Evolutionary conservation across 768 basidiomycete genomes (phyloP), one percentile per base, ranked within the genome.

Genomic region (Pulveroboletus sp.): DNA sequence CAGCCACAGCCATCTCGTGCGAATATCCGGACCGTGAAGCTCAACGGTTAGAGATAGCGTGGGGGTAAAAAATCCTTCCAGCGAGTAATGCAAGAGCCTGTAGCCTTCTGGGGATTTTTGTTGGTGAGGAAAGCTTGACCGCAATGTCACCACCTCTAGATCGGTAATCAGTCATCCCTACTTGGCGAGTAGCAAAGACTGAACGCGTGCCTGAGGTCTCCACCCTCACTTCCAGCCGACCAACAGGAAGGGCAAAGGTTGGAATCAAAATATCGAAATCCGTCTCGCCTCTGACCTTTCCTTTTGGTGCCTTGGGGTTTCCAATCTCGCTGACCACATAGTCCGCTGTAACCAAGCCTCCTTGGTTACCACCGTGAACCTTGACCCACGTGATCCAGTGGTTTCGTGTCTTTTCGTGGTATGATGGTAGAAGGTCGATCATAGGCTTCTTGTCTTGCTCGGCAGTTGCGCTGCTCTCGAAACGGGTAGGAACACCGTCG

Each of bases 231-330:
- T 86, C 81, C 50, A 89, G 67, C 61, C 75, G 73, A 39, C 82
- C 82, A 38, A 90, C 71, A 7, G 86, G 80, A n/a, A 89, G 68
- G 4, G 79, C 64, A 58, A 91, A 91, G n/a, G 80, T 79, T 8
- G 89, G 89, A 39, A 91, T 63, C 39, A 85, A 68, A 17, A 89
- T 64, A 54, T 78, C 67, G 15, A 83, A 47, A 26, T 60, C 52
- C 3, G 57, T 57, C 44, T 60, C 63, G 24, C 66, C 63, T 26
- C 56, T 66, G 40, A 54, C 57, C 52, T 68, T 75, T 48, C 58
- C 68, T 55, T 75, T 80, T 36, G 42, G 24, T 9, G 50, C 52
- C 31, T 32, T 55, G 46, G 52, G 9, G 21, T 42, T 21, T 3
- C 38, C 51, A 26, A 39, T 28, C 28, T 70, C 67, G 57, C 62